Conservation (phyloP, 2,329 filamentous ascomycete genomes). For the Penicillium olsonii region DNA sequence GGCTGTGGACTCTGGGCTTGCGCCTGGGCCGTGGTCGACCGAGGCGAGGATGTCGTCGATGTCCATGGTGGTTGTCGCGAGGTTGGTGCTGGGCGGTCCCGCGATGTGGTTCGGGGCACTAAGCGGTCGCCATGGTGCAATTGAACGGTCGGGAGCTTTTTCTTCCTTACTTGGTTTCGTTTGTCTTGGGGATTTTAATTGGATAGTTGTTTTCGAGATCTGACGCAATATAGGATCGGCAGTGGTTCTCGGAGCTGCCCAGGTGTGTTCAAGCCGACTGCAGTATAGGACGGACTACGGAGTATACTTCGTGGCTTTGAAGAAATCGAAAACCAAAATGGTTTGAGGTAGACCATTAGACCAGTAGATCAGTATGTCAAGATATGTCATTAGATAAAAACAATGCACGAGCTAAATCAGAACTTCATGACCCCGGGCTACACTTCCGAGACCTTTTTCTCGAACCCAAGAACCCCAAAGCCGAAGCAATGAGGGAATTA, state of each 20-base stretch:
- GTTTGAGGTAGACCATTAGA: too few relatives aligned
- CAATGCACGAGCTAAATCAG: slow-evolving; percentile 5
- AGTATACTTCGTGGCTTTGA: too few relatives aligned
- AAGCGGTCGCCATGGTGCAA: background rate
- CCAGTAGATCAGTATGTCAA: background rate
- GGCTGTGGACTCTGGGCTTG: slow-evolving; percentile 37
- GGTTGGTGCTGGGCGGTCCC: background rate
- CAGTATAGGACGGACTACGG: too few relatives aligned
- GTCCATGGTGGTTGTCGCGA: slow-evolving; percentile 58
- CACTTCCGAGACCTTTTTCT: background rate
- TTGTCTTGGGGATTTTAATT: too few relatives aligned
- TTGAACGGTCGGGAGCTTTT: background rate
- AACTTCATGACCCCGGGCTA: background rate
- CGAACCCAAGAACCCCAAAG: background rate
- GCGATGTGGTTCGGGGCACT: background rate
- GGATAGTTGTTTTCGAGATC: too few relatives aligned
- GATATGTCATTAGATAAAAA: slow-evolving; percentile 14
- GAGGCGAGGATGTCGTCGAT: slow-evolving; percentile 79
- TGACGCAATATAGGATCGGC: too few relatives aligned
- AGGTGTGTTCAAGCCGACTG: too few relatives aligned
- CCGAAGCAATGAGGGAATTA: background rate
- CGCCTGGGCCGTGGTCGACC: slow-evolving; percentile 62
- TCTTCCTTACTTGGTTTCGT: background rate
- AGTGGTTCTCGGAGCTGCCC: too few relatives aligned
- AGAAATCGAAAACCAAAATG: too few relatives aligned